Evolutionary conservation across 257 asterid species (phyloP).

Genomic region (Osmanthus fragrans): DNA sequence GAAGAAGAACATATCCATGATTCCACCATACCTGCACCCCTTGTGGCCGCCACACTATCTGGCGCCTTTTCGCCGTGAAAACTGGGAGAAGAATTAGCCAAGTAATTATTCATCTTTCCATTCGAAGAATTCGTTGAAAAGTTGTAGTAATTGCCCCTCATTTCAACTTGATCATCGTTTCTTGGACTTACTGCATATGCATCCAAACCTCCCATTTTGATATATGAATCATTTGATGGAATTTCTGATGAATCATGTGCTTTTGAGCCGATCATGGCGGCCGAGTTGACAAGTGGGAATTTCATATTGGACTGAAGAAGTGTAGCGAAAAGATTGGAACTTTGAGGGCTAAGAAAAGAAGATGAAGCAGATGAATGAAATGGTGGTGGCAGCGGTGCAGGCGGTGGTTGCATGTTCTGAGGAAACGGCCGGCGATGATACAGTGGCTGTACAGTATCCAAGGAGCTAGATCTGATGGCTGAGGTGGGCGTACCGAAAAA

Average conservation of each 20-base stretch:
- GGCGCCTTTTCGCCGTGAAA: conserved; percentile 36
- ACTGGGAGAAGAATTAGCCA: conserved; percentile 23
- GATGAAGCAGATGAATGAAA: conserved; percentile 10
- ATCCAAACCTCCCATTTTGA: conserved; percentile 28
- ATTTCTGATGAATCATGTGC: conserved; percentile 27
- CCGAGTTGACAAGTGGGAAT: conserved; percentile 22
- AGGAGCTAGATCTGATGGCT: conserved; percentile 33
- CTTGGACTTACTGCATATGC: conserved; percentile 20
- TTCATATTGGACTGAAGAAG: not conserved
- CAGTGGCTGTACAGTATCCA: conserved; percentile 33
- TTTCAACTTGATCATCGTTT: conserved; percentile 23
- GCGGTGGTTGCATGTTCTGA: conserved; percentile 41
- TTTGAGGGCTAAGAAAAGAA: conserved; percentile 25
- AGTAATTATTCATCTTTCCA: conserved; percentile 25
- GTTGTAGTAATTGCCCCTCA: conserved; percentile 18
- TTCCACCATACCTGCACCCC: conserved; percentile 66
- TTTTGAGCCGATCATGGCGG: conserved; percentile 18
- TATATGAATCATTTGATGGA: conserved; percentile 23
- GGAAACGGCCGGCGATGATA: conserved; percentile 56
- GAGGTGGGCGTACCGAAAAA: conserved; percentile 35
- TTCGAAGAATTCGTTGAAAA: conserved; percentile 13
- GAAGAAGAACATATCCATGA: conserved; percentile 65
- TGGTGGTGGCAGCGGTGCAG: conserved; percentile 29
- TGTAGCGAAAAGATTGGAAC: conserved; percentile 30
- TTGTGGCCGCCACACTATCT: conserved; percentile 28